Evolutionary conservation across 2,329 filamentous ascomycete species (phyloP), one percentile per base, ranked within the genome.

Genomic region (Septoria petroselini): DNA sequence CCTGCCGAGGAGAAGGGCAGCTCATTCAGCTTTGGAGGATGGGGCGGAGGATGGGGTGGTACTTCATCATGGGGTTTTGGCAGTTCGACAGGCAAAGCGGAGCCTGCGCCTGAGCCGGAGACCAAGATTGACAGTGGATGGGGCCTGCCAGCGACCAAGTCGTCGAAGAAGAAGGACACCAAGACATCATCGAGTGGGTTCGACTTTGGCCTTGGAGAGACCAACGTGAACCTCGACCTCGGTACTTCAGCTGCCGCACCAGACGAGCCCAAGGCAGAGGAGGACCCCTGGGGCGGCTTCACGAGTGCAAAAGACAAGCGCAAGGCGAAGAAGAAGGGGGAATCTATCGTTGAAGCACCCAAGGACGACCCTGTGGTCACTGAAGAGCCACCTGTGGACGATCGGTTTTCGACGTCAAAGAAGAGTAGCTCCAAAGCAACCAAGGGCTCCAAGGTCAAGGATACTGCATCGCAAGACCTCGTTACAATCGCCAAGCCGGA

Each of bases 251-350:
- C 55, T 7, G 50, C 42, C 11, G 50, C 18, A 37, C 49, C 59
- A 19, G 56, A 59, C 27, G 48, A 58, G 48, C 52, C 58, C 12
- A 48, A 62, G 17, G 48, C 52, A 2, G 58, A 58, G 12, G 58
- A 59, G 15, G 57, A 61, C 47, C 53, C 58, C 9, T 63, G 62
- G 59, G 60, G 50, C 7, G 52, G 56, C 1, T 66, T 65, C 41
- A 57, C 54, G 25, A 53, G 47, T 17, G 50, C 55, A 15, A 67
- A 67, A 41, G 61, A 66, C 51, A 67, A 68, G 53, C 68, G 66
- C 51, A 66, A 49, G 15, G n/a, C 74, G 59, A 76, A 75, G 58
- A 73, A 65, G 42, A 58, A 58, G 21, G 27, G 46, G 38, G 60
- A 23, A 42, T n/a, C n/a, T n/a, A n/a, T n/a, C n/a, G n/a, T n/a